These are phyloP conservation scores for Zymoseptoria crescenta DNA, from an alignment of 2,329 filamentous ascomycete species.

Conservation along the genomic window DNA sequence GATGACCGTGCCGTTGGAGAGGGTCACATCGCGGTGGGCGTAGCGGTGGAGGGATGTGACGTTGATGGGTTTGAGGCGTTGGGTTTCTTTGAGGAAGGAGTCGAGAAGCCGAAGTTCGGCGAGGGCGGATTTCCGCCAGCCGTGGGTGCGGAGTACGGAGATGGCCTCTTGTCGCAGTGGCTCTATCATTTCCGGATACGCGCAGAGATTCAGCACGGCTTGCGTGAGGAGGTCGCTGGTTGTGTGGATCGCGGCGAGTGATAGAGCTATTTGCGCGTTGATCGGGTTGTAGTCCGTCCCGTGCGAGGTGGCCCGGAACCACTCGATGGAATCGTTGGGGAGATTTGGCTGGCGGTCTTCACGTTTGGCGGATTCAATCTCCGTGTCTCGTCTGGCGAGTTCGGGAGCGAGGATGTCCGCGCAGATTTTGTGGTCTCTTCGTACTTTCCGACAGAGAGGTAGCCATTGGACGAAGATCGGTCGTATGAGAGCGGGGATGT, in stretches of 20 bases:
- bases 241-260: slow-evolving; percentile 23
- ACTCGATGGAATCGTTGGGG: slow-evolving; percentile 23
- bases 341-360: slow-evolving; percentile 1
- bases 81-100: slow-evolving; percentile 29
- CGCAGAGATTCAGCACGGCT: slow-evolving; percentile 18
- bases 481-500: slow-evolving; percentile 29
- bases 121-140: slow-evolving; percentile 25
- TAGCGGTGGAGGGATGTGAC: slow-evolving; percentile 21
- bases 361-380: slow-evolving; percentile 11
- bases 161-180: slow-evolving; percentile 18
- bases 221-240: slow-evolving; percentile 23
- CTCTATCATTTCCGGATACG: slow-evolving; percentile 21
- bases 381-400: slow-evolving; percentile 19
- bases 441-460: slow-evolving; percentile 29
- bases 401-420: slow-evolving; percentile 30
- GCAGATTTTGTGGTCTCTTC: slow-evolving; percentile 24
- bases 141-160: slow-evolving; percentile 19
- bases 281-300: slow-evolving; percentile 14
- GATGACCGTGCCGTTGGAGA: slow-evolving; percentile 23
- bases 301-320: slow-evolving; percentile 20
- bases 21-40: slow-evolving; percentile 16
- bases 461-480: slow-evolving; percentile 30
- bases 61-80: slow-evolving; percentile 20
- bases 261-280: slow-evolving; percentile 18
- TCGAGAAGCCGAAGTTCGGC: slow-evolving; percentile 28